Percentiles rank a stretch among this genome's conserved stretches.
Conservation (phyloP, 179 eudicot species). For the Vitellaria paradoxa region DNA sequence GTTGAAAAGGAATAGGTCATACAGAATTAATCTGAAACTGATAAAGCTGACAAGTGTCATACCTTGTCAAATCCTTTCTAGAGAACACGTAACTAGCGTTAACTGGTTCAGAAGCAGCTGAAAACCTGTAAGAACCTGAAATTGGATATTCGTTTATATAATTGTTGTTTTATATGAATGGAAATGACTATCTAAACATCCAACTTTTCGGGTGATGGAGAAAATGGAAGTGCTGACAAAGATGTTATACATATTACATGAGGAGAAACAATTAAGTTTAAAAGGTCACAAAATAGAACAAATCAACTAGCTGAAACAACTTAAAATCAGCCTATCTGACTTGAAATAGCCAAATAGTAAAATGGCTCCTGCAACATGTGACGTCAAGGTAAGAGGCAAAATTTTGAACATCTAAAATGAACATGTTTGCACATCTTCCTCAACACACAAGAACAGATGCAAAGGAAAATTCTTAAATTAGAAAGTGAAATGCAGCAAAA, state of each 20-base stretch:
- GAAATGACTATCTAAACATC: neutral
- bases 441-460: neutral
- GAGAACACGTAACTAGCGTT: conserved; percentile 84
- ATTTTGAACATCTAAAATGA: neutral
- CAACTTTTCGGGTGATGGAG: neutral
- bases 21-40: neutral
- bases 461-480: neutral
- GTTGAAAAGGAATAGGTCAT: neutral
- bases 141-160: conserved; percentile 5
- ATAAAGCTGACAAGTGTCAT: conserved; percentile 18
- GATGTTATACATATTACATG: neutral
- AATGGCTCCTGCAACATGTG: neutral
- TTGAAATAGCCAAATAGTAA: neutral
- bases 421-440: neutral
- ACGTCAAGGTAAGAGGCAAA: neutral
- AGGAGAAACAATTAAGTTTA: neutral
- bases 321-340: neutral
- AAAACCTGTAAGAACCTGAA: conserved; percentile 73
- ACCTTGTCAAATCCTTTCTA: conserved; percentile 90
- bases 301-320: neutral
- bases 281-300: neutral
- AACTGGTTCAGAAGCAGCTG: conserved; percentile 61
- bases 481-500: neutral
- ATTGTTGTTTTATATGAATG: neutral
- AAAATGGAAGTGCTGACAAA: neutral